Percentiles rank a stretch among this genome's conserved stretches.
phyloP scores from a whole-genome alignment of 176 grass and related monocot species.

The Paspalum notatum region DNA sequence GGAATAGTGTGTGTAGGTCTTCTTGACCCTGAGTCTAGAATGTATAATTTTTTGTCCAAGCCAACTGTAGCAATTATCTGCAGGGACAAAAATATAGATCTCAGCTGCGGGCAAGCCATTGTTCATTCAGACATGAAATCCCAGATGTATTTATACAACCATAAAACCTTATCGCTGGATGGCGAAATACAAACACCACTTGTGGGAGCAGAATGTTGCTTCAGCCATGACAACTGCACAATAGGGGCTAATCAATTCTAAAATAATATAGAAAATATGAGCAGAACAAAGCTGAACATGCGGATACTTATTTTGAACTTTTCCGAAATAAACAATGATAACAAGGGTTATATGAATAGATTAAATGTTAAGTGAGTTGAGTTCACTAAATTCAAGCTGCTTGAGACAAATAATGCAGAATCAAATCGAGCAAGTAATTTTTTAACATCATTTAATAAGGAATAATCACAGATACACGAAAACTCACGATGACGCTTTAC shows the following conservation, averaged over 20 bases:
- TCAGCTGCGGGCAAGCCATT: conserved; percentile 5
- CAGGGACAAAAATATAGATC: conserved; percentile 39
- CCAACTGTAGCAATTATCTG: conserved; percentile 92
- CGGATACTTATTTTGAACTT: conserved; percentile 22
- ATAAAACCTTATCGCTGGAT: conserved; percentile 88
- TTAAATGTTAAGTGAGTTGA: conserved; percentile 8
- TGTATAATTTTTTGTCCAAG: conserved; percentile 95
- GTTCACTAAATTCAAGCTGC: conserved; percentile 26
- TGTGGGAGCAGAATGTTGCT: conserved; percentile 97
- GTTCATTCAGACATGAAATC: conserved; percentile 42
- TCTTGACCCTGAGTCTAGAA: conserved; percentile 71
- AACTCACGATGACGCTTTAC: background rate
- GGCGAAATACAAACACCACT: conserved; percentile 93
- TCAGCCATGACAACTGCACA: conserved; percentile 83
- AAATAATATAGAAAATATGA: conserved; percentile 20
- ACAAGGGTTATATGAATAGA: conserved; percentile 15
- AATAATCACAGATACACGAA: conserved; percentile 13
- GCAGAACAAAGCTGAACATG: conserved; percentile 8
- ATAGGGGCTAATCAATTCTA: conserved; percentile 23
- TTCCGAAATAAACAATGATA: conserved; percentile 33
- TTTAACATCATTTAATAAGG: background rate
- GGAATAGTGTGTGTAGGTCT: conserved; percentile 75
- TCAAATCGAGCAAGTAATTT: conserved; percentile 12
- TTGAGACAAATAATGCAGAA: conserved; percentile 20
- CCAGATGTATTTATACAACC: conserved; percentile 30